phyloP scores from a whole-genome alignment of 805 yeast genomes.

The Starmerella vaccinii region DNA sequence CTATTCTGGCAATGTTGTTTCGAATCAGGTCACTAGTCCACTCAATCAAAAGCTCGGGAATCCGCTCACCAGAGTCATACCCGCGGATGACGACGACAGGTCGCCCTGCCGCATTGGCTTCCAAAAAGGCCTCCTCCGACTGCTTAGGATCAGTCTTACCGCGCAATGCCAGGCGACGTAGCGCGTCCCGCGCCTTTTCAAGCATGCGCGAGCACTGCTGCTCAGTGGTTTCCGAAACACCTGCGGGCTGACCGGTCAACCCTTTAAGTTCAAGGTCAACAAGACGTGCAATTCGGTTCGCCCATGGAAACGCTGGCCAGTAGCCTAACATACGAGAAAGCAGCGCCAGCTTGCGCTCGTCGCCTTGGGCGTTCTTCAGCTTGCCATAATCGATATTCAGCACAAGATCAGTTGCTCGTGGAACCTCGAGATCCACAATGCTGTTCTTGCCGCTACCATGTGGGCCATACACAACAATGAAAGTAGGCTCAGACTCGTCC shows the following conservation, averaged over 20 bases:
- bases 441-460: conserved; percentile 82
- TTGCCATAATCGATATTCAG: conserved; percentile 70
- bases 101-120: conserved; percentile 18
- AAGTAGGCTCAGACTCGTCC: conserved; percentile 80
- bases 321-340: conserved; percentile 77
- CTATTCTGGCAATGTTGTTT: conserved; percentile 78
- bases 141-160: conserved; percentile 26
- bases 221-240: conserved; percentile 28
- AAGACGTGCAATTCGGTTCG: conserved; percentile 65
- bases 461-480: conserved; percentile 84
- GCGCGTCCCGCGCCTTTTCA: conserved; percentile 38
- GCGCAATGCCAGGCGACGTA: conserved; percentile 49
- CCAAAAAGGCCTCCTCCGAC: conserved; percentile 18
- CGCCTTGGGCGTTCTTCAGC: conserved; percentile 46
- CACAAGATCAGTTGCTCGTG: conserved; percentile 52
- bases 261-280: conserved; percentile 82
- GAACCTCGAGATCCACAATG: conserved; percentile 49
- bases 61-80: conserved; percentile 26
- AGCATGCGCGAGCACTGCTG: conserved; percentile 28
- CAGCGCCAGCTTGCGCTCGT: conserved; percentile 57
- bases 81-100: conserved; percentile 23
- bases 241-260: conserved; percentile 61
- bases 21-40: conserved; percentile 78
- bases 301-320: conserved; percentile 89
- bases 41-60: conserved; percentile 66